Conservation (phyloP, 1,139 yeast genomes). For the Suhomyces bokatorum region DNA sequence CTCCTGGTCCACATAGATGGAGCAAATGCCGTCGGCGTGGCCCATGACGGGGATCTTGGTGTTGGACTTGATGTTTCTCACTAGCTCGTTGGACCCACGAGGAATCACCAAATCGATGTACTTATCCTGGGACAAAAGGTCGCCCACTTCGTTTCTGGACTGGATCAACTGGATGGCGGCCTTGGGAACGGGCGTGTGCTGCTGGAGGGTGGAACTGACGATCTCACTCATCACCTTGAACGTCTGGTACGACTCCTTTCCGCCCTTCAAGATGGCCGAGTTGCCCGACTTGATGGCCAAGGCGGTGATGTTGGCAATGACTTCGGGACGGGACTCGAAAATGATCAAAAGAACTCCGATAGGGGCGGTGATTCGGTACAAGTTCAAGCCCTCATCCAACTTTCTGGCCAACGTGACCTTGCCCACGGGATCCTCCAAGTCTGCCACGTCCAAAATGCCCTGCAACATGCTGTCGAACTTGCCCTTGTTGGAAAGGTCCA, state of each 20-base stretch:
- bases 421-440: constrained; percentile 87
- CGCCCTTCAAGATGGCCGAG: constrained; percentile 96
- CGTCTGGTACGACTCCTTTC: constrained; percentile 86
- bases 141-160: constrained; percentile 87
- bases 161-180: constrained; percentile 84
- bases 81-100: constrained; percentile 91
- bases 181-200: constrained; percentile 67
- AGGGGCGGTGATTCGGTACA: constrained; percentile 86
- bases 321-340: constrained; percentile 97
- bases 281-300: constrained; percentile 94
- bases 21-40: constrained; percentile 97
- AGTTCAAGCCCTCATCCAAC: constrained; percentile 81
- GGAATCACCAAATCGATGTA: constrained; percentile 96
- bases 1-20: constrained; percentile 74
- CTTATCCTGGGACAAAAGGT: constrained; percentile 77
- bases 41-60: constrained; percentile 97
- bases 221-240: constrained; percentile 79
- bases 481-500: constrained; percentile 78
- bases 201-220: constrained; percentile 58
- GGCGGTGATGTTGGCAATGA: constrained; percentile 95
- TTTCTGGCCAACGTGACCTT: constrained; percentile 77
- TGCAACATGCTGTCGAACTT: constrained; percentile 93
- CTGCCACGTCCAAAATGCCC: constrained; percentile 90
- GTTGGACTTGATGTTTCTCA: constrained; percentile 75
- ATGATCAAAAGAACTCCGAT: constrained; percentile 92